These are phyloP conservation scores for Globisporangium nagaii DNA, from an alignment of 352 stramenopile genomes.

Conservation along the genomic window DNA sequence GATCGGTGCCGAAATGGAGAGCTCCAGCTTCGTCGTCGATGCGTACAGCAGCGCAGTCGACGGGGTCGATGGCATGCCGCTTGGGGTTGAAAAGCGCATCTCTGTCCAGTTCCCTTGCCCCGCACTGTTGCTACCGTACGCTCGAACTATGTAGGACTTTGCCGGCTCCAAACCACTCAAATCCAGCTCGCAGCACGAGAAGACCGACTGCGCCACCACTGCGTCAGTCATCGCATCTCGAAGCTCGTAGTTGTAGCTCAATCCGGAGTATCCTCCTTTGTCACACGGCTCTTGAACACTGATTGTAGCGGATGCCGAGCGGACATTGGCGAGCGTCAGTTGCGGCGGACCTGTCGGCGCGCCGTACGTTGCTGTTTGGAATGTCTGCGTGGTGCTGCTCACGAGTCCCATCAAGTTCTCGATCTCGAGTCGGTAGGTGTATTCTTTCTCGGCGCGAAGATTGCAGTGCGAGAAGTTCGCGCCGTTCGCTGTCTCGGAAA, in stretches of 20 bases:
- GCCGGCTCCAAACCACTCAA: constrained; percentile 15
- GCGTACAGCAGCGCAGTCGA: constrained; percentile 18
- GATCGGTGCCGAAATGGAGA: constrained; percentile 18
- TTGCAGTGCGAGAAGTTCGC: constrained; percentile 31
- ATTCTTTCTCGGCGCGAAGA: constrained; percentile 15
- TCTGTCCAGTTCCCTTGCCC: constrained; percentile 23
- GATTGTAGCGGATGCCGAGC: constrained; percentile 12
- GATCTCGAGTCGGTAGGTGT: constrained; percentile 39
- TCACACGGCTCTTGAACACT: constrained; percentile 25
- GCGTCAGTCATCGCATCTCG: not conserved
- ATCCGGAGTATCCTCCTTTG: constrained; percentile 13
- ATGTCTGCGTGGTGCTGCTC: constrained; percentile 15
- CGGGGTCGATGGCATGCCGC: constrained; percentile 18
- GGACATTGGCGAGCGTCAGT: constrained; percentile 8
- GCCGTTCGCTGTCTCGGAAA: constrained; percentile 16
- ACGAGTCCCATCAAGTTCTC: constrained; percentile 33
- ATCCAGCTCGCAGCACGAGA: constrained; percentile 12
- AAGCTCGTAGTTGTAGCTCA: constrained; percentile 7
- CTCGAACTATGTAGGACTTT: constrained; percentile 18
- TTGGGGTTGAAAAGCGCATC: constrained; percentile 21
- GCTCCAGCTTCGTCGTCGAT: constrained; percentile 15
- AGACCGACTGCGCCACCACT: not conserved
- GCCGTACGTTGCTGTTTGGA: constrained; percentile 15
- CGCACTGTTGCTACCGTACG: constrained; percentile 12
- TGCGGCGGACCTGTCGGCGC: constrained; percentile 12